Percentiles rank a stretch among this genome's conserved stretches.
phyloP scores from a whole-genome alignment of 2,329 filamentous ascomycete species.

The Arachnomyces sp. region DNA sequence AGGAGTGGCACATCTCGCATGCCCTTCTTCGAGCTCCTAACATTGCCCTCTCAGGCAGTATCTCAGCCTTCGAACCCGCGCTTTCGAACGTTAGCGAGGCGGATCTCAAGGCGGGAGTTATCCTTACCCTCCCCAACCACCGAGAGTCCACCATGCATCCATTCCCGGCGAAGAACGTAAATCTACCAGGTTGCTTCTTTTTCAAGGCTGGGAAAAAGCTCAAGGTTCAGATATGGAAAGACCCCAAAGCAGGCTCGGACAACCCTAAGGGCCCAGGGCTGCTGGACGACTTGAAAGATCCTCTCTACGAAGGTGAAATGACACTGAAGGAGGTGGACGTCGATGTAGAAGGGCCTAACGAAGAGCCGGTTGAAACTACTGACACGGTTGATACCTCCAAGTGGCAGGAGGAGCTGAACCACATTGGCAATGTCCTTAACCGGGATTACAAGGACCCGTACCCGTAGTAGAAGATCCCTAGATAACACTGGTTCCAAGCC shows the following conservation, averaged over 20 bases:
- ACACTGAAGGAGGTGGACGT: conserved; percentile 5
- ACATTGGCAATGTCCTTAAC: too few relatives aligned
- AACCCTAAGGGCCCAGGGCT: conserved; percentile 3
- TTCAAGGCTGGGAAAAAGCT: conserved; percentile 23
- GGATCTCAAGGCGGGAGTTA: conserved; percentile 9
- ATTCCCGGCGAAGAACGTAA: conserved; percentile 21
- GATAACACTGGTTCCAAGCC: too few relatives aligned
- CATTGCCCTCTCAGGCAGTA: conserved; percentile 25
- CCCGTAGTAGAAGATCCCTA: too few relatives aligned
- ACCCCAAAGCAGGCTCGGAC: conserved; percentile 9
- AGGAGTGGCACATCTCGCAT: conserved; percentile 36
- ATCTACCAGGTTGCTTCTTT: conserved; percentile 21
- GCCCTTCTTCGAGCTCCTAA: conserved; percentile 38
- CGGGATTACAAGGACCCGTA: too few relatives aligned
- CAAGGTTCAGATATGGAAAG: conserved; percentile 23
- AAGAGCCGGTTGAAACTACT: background rate
- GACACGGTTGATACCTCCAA: too few relatives aligned
- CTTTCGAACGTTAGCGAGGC: background rate
- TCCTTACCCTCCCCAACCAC: conserved; percentile 25
- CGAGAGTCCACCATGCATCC: conserved; percentile 34
- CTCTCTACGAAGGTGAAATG: conserved; percentile 3
- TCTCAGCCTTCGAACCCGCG: background rate
- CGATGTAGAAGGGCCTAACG: conserved; percentile 5
- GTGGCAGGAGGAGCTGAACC: too few relatives aligned
- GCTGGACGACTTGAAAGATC: background rate